Evolutionary conservation across 495 filamentous ascomycete species (phyloP).

Genomic region (Neurospora sp.): DNA sequence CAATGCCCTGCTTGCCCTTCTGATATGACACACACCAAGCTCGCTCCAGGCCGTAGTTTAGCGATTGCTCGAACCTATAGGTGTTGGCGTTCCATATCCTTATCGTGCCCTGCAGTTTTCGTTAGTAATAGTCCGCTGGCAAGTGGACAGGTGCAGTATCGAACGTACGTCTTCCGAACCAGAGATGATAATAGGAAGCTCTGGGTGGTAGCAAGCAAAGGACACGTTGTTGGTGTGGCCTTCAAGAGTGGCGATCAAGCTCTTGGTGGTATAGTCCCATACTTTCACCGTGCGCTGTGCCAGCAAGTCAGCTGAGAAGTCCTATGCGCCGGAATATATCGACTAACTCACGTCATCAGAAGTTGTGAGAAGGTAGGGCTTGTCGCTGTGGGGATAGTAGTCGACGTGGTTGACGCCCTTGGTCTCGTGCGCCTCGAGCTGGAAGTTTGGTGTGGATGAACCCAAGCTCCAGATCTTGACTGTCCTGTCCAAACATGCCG

Average conservation of each 20-base stretch:
- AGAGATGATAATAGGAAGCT: constrained; percentile 96
- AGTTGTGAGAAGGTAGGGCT: constrained; percentile 93
- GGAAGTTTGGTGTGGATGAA: constrained; percentile 82
- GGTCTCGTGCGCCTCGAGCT: constrained; percentile 91
- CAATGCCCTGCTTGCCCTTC: constrained; percentile 83
- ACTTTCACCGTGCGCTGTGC: constrained; percentile 72
- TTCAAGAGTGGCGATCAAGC: constrained; percentile 89
- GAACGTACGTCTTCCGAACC: constrained; percentile 72
- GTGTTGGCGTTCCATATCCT: constrained; percentile 99
- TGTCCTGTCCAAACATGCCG: constrained; percentile 89
- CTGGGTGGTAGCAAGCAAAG: constrained; percentile 96
- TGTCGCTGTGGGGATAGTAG: constrained; percentile 93
- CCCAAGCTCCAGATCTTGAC: constrained; percentile 99
- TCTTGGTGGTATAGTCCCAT: constrained; percentile 99
- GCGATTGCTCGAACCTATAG: constrained; percentile 86
- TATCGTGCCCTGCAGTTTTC: constrained; percentile 53
- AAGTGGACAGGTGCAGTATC: too few species aligned
- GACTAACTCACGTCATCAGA: constrained; percentile 57
- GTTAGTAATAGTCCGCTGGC: not conserved
- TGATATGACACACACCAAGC: constrained; percentile 98
- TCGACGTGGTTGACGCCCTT: constrained; percentile 98
- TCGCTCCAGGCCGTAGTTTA: constrained; percentile 90
- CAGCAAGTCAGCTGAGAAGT: not conserved
- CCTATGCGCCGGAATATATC: not conserved
- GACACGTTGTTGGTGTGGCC: constrained; percentile 99